Base-by-base conservation (phyloP, 1,284 basidiomycete species). In the Amylostereum chailletii region DNA sequence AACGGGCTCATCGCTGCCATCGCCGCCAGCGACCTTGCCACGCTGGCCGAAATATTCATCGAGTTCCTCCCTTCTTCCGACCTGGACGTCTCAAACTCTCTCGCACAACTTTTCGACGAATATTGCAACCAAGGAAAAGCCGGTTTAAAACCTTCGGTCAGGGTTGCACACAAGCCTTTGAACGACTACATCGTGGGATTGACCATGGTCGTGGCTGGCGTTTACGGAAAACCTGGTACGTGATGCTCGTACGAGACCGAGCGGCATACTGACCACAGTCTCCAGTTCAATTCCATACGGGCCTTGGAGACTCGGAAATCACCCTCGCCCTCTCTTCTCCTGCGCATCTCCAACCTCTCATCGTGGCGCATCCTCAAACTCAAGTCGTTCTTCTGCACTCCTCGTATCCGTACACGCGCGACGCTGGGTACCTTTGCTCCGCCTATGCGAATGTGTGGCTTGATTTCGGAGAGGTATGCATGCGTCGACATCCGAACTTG, bases 391-490 rank as follows among this genome's bases (percentile, higher is more conserved):
- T 90, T 9, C 70, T 90, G 1, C 87, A 89, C 59, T 73, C 83
- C 2, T 75, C 79, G 30, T 90, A 89, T 57, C 86, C 86, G 0
- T 87, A 75, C 62, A 83, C 79, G 2, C 74, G 79, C 45, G 85
- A 90, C 50, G 86, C 84, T 3, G 85, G 81, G 1, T 89, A 88
- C 61, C 71, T 90, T 34, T 71, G 83, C 0, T 68, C 83, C 0
- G 74, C 83, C 8, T 87, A 86, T 57, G 60, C 69, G 39, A 89
- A 89, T 53, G 86, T 87, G 6, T 88, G 76, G 59, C 67, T 89
- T 41, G 87, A 90, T 62, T 84, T 89, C 60, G 86, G 87, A 86
- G 68, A 75, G 88, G n/a, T 88, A 86, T 55, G 84, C 83, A 0
- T 68, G 76, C 52, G 65, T 89, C 19, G 19, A 19, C 19, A 19